A percentile compares a stretch with the other conserved stretches of the same genome.
These are phyloP conservation scores for Sporothrix brunneoviolacea DNA, from an alignment of 2,329 filamentous ascomycete genomes.

Conservation along the genomic window DNA sequence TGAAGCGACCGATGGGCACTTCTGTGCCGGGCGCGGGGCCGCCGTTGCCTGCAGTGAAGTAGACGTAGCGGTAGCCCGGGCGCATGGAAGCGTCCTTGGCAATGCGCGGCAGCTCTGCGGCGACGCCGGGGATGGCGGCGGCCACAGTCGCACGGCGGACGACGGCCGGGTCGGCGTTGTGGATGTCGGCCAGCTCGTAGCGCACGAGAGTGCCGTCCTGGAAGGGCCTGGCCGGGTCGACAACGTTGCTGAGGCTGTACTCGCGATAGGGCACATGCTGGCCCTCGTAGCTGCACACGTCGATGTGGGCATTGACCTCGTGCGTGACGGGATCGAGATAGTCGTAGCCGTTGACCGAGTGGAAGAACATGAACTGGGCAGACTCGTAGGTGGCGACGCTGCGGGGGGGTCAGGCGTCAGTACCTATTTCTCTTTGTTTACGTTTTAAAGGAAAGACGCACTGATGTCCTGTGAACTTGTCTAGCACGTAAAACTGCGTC, in stretches of 20 bases:
- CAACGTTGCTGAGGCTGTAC: slow-evolving; percentile 31
- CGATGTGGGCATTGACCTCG: slow-evolving; percentile 16
- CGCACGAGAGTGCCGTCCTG: no score
- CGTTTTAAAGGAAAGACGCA: slow-evolving; percentile 17
- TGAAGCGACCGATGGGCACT: slow-evolving; percentile 16
- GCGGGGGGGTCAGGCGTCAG: no score
- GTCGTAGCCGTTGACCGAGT: slow-evolving; percentile 19
- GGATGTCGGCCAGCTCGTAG: no score
- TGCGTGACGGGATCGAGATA: slow-evolving; percentile 12
- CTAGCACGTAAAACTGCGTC: slow-evolving; percentile 17
- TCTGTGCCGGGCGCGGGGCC: slow-evolving; percentile 15
- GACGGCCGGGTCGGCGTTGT: no score
- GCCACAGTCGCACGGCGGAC: slow-evolving; percentile 15
- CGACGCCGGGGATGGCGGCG: slow-evolving; percentile 15
- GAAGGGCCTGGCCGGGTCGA: no score
- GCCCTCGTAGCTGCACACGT: slow-evolving; percentile 18
- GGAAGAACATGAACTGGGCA: no score
- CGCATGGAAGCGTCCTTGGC: slow-evolving; percentile 16
- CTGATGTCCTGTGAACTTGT: slow-evolving; percentile 17
- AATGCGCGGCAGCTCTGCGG: slow-evolving; percentile 18
- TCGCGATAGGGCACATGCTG: slow-evolving; percentile 14
- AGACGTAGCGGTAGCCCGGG: slow-evolving; percentile 17
- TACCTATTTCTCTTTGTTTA: no score
- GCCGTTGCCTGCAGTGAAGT: slow-evolving; percentile 16
- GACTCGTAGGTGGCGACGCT: no score